These are phyloP conservation scores for Lablab purpureus DNA, from an alignment of 306 rosid genomes.

Conservation along the genomic window DNA sequence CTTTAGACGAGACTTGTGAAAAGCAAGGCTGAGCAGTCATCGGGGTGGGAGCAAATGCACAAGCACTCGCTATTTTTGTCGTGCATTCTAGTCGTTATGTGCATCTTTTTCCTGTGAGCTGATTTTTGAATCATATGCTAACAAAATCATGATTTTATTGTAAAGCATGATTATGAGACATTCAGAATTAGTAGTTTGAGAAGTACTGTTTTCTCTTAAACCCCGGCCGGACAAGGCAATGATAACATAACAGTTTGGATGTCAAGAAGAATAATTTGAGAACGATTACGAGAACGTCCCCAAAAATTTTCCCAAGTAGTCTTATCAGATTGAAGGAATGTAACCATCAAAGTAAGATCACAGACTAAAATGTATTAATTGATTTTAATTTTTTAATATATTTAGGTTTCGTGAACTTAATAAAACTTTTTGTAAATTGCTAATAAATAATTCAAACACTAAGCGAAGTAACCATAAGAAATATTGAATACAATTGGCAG, in stretches of 20 bases:
- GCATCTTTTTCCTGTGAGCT: constrained; percentile 36
- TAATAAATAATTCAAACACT: too few species aligned
- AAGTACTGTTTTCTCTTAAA: constrained; percentile 11
- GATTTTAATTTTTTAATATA: not conserved
- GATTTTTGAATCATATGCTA: constrained; percentile 28
- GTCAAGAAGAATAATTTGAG: not conserved
- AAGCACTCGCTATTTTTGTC: constrained; percentile 46
- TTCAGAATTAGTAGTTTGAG: constrained; percentile 48
- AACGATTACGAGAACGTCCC: too few species aligned
- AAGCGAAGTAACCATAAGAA: not conserved
- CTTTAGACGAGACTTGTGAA: constrained; percentile 20
- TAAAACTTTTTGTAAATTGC: not conserved
- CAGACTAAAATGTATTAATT: not conserved
- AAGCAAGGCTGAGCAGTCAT: constrained; percentile 16
- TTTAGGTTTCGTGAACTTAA: not conserved
- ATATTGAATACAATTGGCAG: not conserved
- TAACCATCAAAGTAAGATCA: not conserved
- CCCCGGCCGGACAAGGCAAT: constrained; percentile 52
- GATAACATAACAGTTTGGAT: constrained; percentile 11
- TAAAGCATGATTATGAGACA: constrained; percentile 39
- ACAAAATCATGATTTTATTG: constrained; percentile 49
- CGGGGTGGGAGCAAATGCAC: constrained; percentile 38
- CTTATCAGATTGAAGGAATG: not conserved
- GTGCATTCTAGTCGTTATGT: constrained; percentile 21
- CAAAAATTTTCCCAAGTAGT: not conserved